These are phyloP conservation scores for Barbatosphaeria neglecta DNA, from an alignment of 495 filamentous ascomycete genomes.

Conservation along the genomic window DNA sequence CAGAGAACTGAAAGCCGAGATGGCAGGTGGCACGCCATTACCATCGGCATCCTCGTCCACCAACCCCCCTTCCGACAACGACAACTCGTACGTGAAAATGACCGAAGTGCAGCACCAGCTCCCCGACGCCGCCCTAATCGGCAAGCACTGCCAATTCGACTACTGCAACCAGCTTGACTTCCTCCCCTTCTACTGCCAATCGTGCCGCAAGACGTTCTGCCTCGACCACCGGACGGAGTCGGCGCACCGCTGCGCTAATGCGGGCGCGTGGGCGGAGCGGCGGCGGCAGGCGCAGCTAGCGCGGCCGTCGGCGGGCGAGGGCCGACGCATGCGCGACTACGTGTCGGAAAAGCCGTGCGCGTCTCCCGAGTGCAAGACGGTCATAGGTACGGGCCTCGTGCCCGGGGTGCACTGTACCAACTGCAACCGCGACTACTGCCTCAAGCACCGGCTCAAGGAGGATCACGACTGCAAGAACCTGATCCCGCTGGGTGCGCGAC, in stretches of 20 bases:
- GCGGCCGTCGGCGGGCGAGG: constrained; percentile 31
- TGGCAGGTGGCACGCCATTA: constrained; percentile 18
- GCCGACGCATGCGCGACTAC: constrained; percentile 29
- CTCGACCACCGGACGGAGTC: constrained; percentile 88
- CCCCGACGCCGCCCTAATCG: constrained; percentile 68
- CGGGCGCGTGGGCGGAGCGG: constrained; percentile 75
- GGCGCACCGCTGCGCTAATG: constrained; percentile 66
- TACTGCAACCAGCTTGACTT: constrained; percentile 95
- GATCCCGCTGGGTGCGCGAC: constrained; percentile 56
- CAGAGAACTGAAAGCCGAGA: constrained; percentile 6
- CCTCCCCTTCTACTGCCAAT: constrained; percentile 89
- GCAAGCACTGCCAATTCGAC: constrained; percentile 78
- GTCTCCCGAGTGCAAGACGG: constrained; percentile 65
- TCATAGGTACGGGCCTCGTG: constrained; percentile 66
- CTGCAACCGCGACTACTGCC: constrained; percentile 81
- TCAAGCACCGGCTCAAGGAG: constrained; percentile 79
- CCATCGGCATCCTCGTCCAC: constrained; percentile 29
- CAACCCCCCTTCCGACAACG: constrained; percentile 15
- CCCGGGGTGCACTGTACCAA: constrained; percentile 69
- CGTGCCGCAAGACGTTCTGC: constrained; percentile 75
- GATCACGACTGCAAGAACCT: constrained; percentile 70
- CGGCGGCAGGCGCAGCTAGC: constrained; percentile 44
- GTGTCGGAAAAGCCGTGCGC: constrained; percentile 49
- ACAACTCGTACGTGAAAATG: constrained; percentile 40
- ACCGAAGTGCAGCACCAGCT: constrained; percentile 37